These are phyloP conservation scores for Prunus fruticosa DNA, from an alignment of 306 rosid genomes.

Conservation along the genomic window DNA sequence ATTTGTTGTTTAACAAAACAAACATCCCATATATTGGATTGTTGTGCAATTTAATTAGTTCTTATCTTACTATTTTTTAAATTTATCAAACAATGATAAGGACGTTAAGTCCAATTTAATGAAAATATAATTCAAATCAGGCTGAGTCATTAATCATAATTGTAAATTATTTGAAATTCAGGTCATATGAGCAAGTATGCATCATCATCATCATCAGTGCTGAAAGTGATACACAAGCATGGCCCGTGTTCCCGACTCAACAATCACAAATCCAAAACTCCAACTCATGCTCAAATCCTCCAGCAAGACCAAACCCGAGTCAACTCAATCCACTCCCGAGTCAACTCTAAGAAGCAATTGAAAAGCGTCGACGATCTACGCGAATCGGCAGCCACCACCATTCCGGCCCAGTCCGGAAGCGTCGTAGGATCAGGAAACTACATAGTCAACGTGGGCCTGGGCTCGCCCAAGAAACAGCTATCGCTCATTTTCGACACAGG, in stretches of 20 bases:
- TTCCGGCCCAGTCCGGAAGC: conserved; percentile 56
- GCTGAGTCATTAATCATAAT: too few species aligned
- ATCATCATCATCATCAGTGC: neutral
- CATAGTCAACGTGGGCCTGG: conserved; percentile 58
- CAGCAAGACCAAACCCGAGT: conserved; percentile 24
- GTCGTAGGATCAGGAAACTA: conserved; percentile 53
- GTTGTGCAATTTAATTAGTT: too few species aligned
- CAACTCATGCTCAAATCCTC: conserved; percentile 7
- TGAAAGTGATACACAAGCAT: conserved; percentile 30
- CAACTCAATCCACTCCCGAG: conserved; percentile 13
- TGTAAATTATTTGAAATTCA: neutral
- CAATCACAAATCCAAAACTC: neutral
- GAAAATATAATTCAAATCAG: too few species aligned
- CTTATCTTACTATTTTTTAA: too few species aligned
- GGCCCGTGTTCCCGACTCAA: conserved; percentile 32
- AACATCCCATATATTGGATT: too few species aligned
- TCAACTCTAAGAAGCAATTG: neutral
- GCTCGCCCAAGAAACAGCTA: conserved; percentile 50
- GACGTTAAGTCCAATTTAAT: too few species aligned
- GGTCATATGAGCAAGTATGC: neutral
- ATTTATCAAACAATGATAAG: too few species aligned
- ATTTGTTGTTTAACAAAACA: too few species aligned
- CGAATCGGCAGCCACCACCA: neutral
- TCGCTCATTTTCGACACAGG: conserved; percentile 68
- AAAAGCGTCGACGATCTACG: neutral